Evolutionary conservation across 2,329 filamentous ascomycete species (phyloP), one percentile per base, ranked within the genome.

Genomic region (Cytospora paraplurivora): DNA sequence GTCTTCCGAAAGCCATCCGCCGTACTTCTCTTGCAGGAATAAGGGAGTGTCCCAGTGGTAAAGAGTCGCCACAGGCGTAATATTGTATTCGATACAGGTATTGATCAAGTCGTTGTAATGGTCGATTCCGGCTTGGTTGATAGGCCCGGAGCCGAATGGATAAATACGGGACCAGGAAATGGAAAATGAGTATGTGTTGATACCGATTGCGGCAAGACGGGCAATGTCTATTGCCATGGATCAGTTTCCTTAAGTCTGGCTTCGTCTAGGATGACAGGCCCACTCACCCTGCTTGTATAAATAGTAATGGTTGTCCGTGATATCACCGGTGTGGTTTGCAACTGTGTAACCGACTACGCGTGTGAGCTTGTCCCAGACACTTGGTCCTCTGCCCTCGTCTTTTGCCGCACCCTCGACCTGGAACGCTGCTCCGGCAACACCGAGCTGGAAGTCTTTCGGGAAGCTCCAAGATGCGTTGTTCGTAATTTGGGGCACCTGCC

Each of bases 71-170:
- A 58, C 49, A n/a, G 62, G 62, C 7, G 54, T 61, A 17, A 64
- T 49, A 12, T 62, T 62, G 38, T 64, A 62, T 49, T 62, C 44
- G 11, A 64, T 59, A 35, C 58, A 61, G 15, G 59, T 62, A 35
- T 64, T 50, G 54, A 64, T 64, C 38, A 64, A 21, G 38, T 64
- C 62, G n/a, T 64, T 62, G 15, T 64, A 64, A 49, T 64, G 62
- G 13, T 57, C 62, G 13, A 64, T 58, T 10, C 53, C 62, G n/a
- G 58, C 58, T 53, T 64, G 58, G 47, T 64, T 64, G 47, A 64
- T n/a, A 12, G 62, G 62, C 7, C 58, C 59, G 33, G 41, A 38
- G 38, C 58, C 62, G 35, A 64, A 64, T 17, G 62, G 62, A 27
- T 55, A 64, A 33, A 64, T 64, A 17, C 62, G 62, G 50, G 58